Percentiles rank a stretch among this genome's conserved stretches.
Conservation (phyloP, 2,329 filamentous ascomycete genomes). For the Neophaeococcomyces mojaviensis region DNA sequence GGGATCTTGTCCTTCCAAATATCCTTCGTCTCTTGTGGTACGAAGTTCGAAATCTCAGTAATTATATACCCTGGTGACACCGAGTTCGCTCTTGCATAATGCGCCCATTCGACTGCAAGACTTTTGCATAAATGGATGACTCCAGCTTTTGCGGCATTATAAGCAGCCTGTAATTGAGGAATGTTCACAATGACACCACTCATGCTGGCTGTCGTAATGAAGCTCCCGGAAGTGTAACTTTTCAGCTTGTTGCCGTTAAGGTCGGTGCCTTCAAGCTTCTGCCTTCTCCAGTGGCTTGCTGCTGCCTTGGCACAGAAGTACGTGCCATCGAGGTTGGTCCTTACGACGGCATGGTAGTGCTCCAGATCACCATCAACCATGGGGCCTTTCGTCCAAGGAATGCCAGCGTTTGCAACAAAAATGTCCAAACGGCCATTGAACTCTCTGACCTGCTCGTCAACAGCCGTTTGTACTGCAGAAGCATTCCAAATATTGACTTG, state of each 20-base stretch:
- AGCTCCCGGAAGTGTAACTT: slow-evolving; percentile 38
- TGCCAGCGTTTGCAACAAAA: slow-evolving; percentile 72
- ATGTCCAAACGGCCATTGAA: slow-evolving; percentile 71
- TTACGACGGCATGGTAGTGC: too few species aligned
- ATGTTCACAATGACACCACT: slow-evolving; percentile 46
- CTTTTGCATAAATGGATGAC: slow-evolving; percentile 51
- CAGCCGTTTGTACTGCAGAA: slow-evolving; percentile 33
- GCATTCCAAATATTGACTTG: slow-evolving; percentile 43
- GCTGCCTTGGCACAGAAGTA: too few species aligned
- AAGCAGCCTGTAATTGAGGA: slow-evolving; percentile 33
- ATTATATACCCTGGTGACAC: slow-evolving; percentile 50
- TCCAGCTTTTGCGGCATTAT: slow-evolving; percentile 51
- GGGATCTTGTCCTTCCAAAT: too few species aligned
- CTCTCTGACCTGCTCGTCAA: slow-evolving; percentile 45
- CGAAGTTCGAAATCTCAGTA: too few species aligned
- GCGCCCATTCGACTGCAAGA: slow-evolving; percentile 50
- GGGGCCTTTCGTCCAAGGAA: too few species aligned
- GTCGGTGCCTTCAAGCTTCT: too few species aligned
- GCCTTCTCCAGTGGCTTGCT: too few species aligned
- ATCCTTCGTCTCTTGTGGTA: too few species aligned
- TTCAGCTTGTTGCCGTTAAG: slow-evolving; percentile 40
- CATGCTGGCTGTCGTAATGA: slow-evolving; percentile 48
- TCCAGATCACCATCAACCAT: too few species aligned
- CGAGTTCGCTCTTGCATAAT: slow-evolving; percentile 51
- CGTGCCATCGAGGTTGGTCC: too few species aligned